Evolutionary conservation across 1,139 yeast species (phyloP), one percentile per base, ranked within the genome.

Genomic region (Geotrichum carabidarum): DNA sequence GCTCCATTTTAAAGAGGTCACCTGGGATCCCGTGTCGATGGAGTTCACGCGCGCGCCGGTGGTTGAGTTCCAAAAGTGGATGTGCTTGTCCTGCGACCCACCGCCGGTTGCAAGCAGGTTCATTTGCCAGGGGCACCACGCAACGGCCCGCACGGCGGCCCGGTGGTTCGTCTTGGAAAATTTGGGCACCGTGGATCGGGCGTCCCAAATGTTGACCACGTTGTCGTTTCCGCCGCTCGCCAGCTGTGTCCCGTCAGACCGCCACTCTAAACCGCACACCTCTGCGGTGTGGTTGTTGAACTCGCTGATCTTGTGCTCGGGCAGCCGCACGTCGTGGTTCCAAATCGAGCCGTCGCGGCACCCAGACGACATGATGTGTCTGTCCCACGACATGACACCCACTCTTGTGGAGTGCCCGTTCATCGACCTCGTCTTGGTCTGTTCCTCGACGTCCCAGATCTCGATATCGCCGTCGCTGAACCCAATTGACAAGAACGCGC

Each of bases 141-240:
- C 83, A 54, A 94, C 72, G 1, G 99, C 98, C 71, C 94, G 94
- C 14, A 93, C 96, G 0, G 99, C 99, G 0, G 98, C 97, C 44
- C 80, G 84, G 70, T 93, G 99, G 57, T 82, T 81, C 22, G 85
- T 80, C 67, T 90, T 88, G 18, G 85, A 75, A 68, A 84, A 88
- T 59, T 84, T 77, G 4, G 99, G 96, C 44, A 76, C 74, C 4
- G 76, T 65, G n/a, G 84, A 78, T 60, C 98, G 80, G 1, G 87
- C 86, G 68, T 93, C 99, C 99, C 99, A 93, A 53, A 93, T 85
- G 68, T 90, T 86, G 15, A 93, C 96, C 22, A 91, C 73, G 68
- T 93, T 93, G 68, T 93, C 99, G 68, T 93, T 93, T 34, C 98
- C 97, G 12, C 99, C 99, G 9, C 91, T 82, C 1, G 95, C 95